Conservation (phyloP, 345 rosid genomes). For the Erodium maritimum region DNA sequence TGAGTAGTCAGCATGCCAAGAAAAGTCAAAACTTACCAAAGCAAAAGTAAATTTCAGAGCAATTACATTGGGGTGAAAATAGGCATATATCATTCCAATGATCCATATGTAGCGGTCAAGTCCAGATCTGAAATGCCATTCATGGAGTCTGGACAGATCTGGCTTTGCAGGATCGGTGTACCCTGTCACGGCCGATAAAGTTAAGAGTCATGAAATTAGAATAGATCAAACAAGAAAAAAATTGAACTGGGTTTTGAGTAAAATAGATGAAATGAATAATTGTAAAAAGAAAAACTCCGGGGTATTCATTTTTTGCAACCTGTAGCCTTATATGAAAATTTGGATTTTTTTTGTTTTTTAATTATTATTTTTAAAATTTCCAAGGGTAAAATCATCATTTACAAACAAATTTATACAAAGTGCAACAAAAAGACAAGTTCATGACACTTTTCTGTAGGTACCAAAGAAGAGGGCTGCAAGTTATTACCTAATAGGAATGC, state of each 20-base stretch:
- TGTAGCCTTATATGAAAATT: too few relatives aligned
- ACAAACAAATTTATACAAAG: too few relatives aligned
- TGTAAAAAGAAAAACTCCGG: too few relatives aligned
- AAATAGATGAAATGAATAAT: too few relatives aligned
- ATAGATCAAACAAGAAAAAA: slow-evolving; percentile 5
- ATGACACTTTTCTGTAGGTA: too few relatives aligned
- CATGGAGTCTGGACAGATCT: slow-evolving; percentile 66
- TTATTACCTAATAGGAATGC: slow-evolving; percentile 56
- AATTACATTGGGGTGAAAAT: slow-evolving; percentile 84
- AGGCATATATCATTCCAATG: slow-evolving; percentile 93
- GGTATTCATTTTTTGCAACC: too few relatives aligned
- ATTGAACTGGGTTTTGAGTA: background rate
- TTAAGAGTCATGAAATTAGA: background rate
- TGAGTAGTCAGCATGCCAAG: slow-evolving; percentile 5
- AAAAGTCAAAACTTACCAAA: slow-evolving; percentile 1
- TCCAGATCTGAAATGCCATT: slow-evolving; percentile 98
- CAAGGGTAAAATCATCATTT: too few relatives aligned
- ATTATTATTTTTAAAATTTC: too few relatives aligned
- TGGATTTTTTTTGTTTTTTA: too few relatives aligned
- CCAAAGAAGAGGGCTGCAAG: slow-evolving; percentile 1
- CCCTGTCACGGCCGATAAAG: slow-evolving; percentile 28
- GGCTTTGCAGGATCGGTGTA: slow-evolving; percentile 91
- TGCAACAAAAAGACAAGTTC: too few relatives aligned
- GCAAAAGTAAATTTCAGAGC: slow-evolving; percentile 6
- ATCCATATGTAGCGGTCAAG: slow-evolving; percentile 98